Percentiles rank a stretch among this genome's conserved stretches.
Evolutionary conservation across 2,329 filamentous ascomycete species (phyloP).

Genomic region (Cladosporium velox): DNA sequence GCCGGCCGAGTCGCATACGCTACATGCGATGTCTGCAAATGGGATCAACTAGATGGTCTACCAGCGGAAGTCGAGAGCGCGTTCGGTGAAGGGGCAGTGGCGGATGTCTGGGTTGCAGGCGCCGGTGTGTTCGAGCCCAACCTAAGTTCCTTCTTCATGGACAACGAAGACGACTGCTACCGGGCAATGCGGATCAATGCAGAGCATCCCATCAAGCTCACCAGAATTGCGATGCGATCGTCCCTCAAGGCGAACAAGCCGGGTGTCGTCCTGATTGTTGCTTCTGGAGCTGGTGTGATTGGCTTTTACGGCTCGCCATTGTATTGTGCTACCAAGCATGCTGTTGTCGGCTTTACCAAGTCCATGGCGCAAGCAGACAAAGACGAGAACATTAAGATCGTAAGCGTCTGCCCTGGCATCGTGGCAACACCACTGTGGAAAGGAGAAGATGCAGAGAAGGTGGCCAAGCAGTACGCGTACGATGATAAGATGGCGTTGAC

Average conservation of each 20-base stretch:
- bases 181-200: conserved; percentile 39
- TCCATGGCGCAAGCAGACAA: conserved; percentile 38
- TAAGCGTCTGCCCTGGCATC: conserved; percentile 38
- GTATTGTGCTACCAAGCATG: conserved; percentile 44
- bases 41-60: conserved; percentile 36
- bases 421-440: conserved; percentile 36
- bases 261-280: conserved; percentile 39
- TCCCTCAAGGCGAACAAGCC: conserved; percentile 38
- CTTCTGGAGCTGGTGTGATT: conserved; percentile 38
- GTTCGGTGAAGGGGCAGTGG: conserved; percentile 37
- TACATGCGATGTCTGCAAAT: conserved; percentile 39
- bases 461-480: conserved; percentile 26
- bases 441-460: conserved; percentile 24
- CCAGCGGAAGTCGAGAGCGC: conserved; percentile 28
- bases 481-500: conserved; percentile 25
- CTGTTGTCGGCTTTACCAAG: conserved; percentile 42
- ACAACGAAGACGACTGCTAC: conserved; percentile 40
- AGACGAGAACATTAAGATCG: conserved; percentile 40
- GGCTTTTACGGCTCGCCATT: conserved; percentile 37
- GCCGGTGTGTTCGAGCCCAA: conserved; percentile 45
- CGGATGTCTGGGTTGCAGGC: conserved; percentile 42
- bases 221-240: conserved; percentile 41
- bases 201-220: conserved; percentile 44
- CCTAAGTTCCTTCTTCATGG: conserved; percentile 40
- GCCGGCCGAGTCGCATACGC: conserved; percentile 30